Evolutionary conservation across 2,329 filamentous ascomycete species (phyloP).

Genomic region (Beauveria bassiana): DNA sequence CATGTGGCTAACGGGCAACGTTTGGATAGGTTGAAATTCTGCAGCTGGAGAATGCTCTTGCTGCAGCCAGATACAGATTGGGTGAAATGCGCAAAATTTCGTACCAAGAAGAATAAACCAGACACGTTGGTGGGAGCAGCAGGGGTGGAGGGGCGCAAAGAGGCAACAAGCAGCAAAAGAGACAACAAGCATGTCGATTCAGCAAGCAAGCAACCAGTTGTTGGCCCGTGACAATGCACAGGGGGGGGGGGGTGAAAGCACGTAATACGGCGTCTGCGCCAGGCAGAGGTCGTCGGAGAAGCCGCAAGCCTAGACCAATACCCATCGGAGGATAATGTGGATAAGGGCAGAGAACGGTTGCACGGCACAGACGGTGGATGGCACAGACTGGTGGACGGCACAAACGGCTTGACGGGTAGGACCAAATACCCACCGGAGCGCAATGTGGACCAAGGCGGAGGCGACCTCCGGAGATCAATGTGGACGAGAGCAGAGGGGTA

Average conservation of each 20-base stretch:
- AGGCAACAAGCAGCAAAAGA: neutral
- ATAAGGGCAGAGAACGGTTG: too few species aligned
- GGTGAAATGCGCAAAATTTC: constrained; percentile 98
- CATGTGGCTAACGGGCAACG: constrained; percentile 7
- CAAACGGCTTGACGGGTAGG: too few species aligned
- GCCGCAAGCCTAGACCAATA: too few species aligned
- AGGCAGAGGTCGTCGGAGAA: too few species aligned
- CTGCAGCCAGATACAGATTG: constrained; percentile 69
- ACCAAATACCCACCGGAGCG: neutral
- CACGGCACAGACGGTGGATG: too few species aligned
- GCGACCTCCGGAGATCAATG: neutral
- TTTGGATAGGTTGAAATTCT: constrained; percentile 79
- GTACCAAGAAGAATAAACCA: constrained; percentile 65
- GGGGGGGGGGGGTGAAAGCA: too few species aligned
- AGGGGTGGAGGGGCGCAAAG: neutral
- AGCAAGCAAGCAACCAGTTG: neutral
- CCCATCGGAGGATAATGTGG: too few species aligned
- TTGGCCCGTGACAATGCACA: neutral
- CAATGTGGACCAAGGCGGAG: neutral
- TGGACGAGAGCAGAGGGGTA: neutral
- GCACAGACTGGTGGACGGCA: too few species aligned
- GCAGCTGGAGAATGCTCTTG: constrained; percentile 82
- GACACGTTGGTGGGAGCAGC: neutral
- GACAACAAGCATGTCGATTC: neutral
- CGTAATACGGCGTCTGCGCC: too few species aligned